These are phyloP conservation scores for Jatropha multifida DNA, from an alignment of 441 rosid species.

Conservation along the genomic window DNA sequence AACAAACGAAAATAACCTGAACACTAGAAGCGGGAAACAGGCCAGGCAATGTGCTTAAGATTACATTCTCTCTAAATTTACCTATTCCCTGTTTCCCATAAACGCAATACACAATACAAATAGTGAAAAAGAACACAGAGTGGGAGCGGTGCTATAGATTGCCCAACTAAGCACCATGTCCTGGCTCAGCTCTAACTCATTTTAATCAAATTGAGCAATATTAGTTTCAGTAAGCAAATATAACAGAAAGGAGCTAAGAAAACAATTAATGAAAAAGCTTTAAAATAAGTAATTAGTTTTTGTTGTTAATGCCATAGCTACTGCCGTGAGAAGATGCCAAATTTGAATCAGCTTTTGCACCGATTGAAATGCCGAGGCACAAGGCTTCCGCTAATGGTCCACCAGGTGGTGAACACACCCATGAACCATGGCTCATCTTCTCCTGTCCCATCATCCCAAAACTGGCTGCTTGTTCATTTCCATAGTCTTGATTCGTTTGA, in stretches of 20 bases:
- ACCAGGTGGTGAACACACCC: slow-evolving; percentile 62
- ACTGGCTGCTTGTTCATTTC: slow-evolving; percentile 33
- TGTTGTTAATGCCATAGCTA: slow-evolving; percentile 13
- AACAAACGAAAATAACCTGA: too few relatives aligned
- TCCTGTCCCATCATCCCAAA: slow-evolving; percentile 27
- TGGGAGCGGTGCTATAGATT: neutral
- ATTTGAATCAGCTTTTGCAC: slow-evolving; percentile 30
- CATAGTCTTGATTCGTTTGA: slow-evolving; percentile 27
- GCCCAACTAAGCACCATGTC: neutral
- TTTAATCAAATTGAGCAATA: neutral
- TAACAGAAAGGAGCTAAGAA: neutral
- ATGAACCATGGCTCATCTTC: slow-evolving; percentile 35
- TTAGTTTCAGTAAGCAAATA: neutral
- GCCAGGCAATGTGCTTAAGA: neutral
- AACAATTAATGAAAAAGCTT: neutral
- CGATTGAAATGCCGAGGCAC: slow-evolving; percentile 58
- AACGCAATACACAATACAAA: neutral
- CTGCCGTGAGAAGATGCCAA: slow-evolving; percentile 16
- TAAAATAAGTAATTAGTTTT: neutral
- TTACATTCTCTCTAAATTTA: neutral
- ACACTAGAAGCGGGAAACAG: neutral
- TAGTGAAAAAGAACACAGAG: neutral
- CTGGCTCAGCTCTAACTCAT: neutral
- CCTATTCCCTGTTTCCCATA: neutral
- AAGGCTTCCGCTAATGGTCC: slow-evolving; percentile 78